These are phyloP conservation scores for Sanguinoderma infundibulare DNA, from an alignment of 1,284 basidiomycete genomes.

Conservation along the genomic window DNA sequence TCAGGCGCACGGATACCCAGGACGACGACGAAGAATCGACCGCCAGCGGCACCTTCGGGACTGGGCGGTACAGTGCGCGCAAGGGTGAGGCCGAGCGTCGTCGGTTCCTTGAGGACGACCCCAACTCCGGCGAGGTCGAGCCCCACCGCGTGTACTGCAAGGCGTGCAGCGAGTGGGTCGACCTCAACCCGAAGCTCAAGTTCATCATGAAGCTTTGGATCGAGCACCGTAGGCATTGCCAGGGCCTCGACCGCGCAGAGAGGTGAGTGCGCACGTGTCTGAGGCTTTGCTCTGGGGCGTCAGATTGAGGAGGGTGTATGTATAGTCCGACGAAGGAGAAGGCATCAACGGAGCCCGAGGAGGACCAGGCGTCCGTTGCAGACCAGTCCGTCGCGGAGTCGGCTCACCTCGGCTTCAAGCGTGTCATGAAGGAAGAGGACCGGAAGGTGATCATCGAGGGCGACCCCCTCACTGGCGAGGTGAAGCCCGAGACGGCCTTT, in stretches of 20 bases:
- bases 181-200: conserved; percentile 53
- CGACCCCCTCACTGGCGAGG: conserved; percentile 53
- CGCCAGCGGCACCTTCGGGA: conserved; percentile 17
- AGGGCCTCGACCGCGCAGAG: conserved; percentile 18
- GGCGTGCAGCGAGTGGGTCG: conserved; percentile 56
- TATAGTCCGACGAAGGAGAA: conserved; percentile 19
- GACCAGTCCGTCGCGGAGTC: conserved; percentile 22
- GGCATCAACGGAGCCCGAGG: conserved; percentile 31
- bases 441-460: conserved; percentile 54
- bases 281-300: background rate
- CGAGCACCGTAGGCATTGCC: conserved; percentile 53
- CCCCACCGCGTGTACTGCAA: conserved; percentile 58
- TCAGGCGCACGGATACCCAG: conserved; percentile 19
- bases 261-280: conserved; percentile 23
- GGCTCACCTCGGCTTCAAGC: conserved; percentile 27
- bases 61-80: conserved; percentile 41
- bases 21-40: conserved; percentile 30
- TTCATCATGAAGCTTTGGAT: conserved; percentile 66
- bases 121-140: conserved; percentile 57
- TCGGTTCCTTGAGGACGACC: conserved; percentile 62
- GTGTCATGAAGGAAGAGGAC: conserved; percentile 41
- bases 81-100: conserved; percentile 63
- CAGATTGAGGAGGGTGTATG: background rate
- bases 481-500: conserved; percentile 53
- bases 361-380: conserved; percentile 27